These are phyloP conservation scores for Calonectria pauciramosa DNA, from an alignment of 2,329 filamentous ascomycete genomes.

Conservation along the genomic window DNA sequence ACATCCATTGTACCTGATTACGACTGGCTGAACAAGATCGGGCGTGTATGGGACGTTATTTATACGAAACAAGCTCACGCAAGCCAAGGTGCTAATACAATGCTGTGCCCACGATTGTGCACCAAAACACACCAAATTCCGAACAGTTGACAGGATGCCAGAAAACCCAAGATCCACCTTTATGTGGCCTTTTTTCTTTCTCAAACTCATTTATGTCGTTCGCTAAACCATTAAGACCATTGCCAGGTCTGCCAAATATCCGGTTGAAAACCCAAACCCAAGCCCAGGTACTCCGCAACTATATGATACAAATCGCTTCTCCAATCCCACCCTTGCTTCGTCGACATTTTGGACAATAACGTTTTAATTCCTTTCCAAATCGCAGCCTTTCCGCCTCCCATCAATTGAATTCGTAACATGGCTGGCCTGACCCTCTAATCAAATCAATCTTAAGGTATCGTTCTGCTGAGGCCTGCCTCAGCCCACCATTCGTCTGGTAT, in stretches of 20 bases:
- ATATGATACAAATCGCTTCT: slow-evolving; percentile 17
- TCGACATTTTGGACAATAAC: slow-evolving; percentile 8
- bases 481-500: slow-evolving; percentile 89
- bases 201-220: slow-evolving; percentile 13
- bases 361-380: neutral
- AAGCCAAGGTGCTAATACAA: neutral
- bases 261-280: neutral
- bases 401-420: slow-evolving; percentile 16
- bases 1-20: neutral
- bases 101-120: neutral
- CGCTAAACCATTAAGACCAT: slow-evolving; percentile 23
- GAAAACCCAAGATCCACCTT: slow-evolving; percentile 1
- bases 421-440: slow-evolving; percentile 33
- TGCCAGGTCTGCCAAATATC: neutral
- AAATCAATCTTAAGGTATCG: slow-evolving; percentile 53
- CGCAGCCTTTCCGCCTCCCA: neutral
- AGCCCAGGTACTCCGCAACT: neutral
- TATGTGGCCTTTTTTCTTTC: slow-evolving; percentile 4
- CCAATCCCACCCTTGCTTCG: neutral
- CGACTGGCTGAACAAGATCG: neutral
- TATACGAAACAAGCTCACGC: slow-evolving; percentile 13
- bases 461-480: slow-evolving; percentile 75
- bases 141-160: neutral
- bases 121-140: neutral
- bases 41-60: neutral